phyloP scores from a whole-genome alignment of 345 rosid genomes.

The Lepidium sativum region DNA sequence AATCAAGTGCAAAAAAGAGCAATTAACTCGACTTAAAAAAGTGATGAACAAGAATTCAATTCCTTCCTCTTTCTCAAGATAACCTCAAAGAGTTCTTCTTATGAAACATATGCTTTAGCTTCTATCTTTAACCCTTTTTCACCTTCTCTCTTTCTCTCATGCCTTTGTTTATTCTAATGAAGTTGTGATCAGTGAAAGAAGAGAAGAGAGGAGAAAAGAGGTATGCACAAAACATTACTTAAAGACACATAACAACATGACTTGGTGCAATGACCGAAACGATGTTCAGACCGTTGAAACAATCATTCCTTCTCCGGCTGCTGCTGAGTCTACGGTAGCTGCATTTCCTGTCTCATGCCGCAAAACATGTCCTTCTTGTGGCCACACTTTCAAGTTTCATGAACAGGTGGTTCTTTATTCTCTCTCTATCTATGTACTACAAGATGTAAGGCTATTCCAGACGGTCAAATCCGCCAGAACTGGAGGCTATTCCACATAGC shows the following conservation, averaged over 20 bases:
- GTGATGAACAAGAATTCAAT: constrained; percentile 44
- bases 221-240: constrained; percentile 31
- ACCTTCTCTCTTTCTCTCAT: constrained; percentile 13
- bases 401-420: constrained; percentile 44
- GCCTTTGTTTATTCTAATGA: constrained; percentile 28
- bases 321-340: constrained; percentile 15
- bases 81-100: constrained; percentile 32
- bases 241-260: constrained; percentile 37
- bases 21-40: constrained; percentile 28
- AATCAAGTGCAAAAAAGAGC: constrained; percentile 23
- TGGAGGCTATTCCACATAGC: no score
- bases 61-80: constrained; percentile 48
- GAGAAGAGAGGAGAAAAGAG: constrained; percentile 19
- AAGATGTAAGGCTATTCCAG: no score
- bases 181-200: constrained; percentile 24
- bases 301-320: constrained; percentile 25
- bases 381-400: constrained; percentile 67
- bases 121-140: constrained; percentile 1
- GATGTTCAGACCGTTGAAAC: constrained; percentile 56
- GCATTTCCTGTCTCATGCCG: constrained; percentile 13
- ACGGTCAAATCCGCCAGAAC: no score
- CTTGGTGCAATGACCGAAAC: constrained; percentile 87
- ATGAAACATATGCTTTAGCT: constrained; percentile 38
- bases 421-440: not conserved
- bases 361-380: constrained; percentile 84